Conservation (phyloP, 441 rosid species). For the Jatropha multifida region DNA sequence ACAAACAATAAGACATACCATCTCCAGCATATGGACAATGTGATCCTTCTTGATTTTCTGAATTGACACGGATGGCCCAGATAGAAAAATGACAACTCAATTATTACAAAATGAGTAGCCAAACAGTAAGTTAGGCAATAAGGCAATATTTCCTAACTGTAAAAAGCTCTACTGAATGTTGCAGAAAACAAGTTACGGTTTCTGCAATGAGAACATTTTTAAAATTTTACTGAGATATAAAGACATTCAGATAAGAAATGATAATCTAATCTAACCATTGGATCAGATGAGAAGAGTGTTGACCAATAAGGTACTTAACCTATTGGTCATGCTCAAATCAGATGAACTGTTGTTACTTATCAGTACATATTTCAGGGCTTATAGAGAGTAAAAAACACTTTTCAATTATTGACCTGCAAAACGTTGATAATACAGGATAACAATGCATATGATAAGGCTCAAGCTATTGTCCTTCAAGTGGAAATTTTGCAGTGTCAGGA, state of each 20-base stretch:
- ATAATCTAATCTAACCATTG: neutral
- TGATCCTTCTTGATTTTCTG: conserved; percentile 29
- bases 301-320: neutral
- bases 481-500: conserved; percentile 22
- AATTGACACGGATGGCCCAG: conserved; percentile 44
- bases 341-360: conserved; percentile 4
- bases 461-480: conserved; percentile 28
- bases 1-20: conserved; percentile 10
- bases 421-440: conserved; percentile 15
- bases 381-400: conserved; percentile 16
- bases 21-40: conserved; percentile 22
- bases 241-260: conserved; percentile 2
- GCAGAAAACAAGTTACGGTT: conserved; percentile 17
- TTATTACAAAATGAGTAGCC: conserved; percentile 32
- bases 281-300: neutral
- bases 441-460: conserved; percentile 23
- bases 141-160: conserved; percentile 6
- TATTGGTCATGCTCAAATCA: conserved; percentile 11
- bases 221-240: conserved; percentile 14
- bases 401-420: conserved; percentile 30
- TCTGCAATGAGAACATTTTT: conserved; percentile 19
- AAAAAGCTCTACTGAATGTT: conserved; percentile 14
- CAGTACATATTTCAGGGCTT: conserved; percentile 26
- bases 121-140: conserved; percentile 16
- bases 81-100: conserved; percentile 34